Base-by-base conservation (phyloP, 345 rosid genomes). In the Brassica cretica region DNA sequence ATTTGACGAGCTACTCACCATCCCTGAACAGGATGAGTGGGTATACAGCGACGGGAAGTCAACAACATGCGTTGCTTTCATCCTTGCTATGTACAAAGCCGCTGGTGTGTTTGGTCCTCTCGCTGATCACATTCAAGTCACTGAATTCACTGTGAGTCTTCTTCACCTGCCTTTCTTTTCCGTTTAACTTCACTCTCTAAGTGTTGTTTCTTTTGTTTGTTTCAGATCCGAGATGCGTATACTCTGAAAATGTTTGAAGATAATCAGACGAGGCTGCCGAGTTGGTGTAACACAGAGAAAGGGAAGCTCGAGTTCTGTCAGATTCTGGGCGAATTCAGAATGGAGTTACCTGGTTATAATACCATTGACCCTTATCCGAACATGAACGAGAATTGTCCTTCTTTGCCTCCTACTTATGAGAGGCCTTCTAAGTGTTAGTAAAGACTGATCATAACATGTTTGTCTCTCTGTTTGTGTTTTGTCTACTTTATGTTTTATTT, bases 1-100 rank as follows among this genome's bases (percentile, higher is more conserved):
- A 44, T 93, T 95, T 65, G 99, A 91, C 77, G 89, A 95, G 56
- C 73, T 95, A 70, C 94, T 95, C 71, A 90, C 96, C 12, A 83
- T 90, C 70, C 91, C 99, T 1, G 99, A 95, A 76, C 90, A 87
- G 68, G 98, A 95, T 83, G 99, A 91, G 35, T 95, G 99, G 99
- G 82, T 91, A 14, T 95, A 93, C 68, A 95, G 98, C 74, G 97
- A 95, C 41, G 99, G 99, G 68, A 93, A 93, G 68, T 95, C 98
- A 71, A 93, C 98, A 41, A 91, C 98, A 0, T 93, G 98, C 2
- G 98, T 95, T 46, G 92, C 99, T 71, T 93, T 95, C 79, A 91
- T 95, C 76, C 94, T 95, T 33, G 90, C 81, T 64, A 93, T 95
- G 97, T 95, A 95, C 58, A 95, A 95, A 81, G 94, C 88, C 15